Evolutionary conservation across 2,329 filamentous ascomycete species (phyloP).

Genomic region (Trichoderma pleuroti): DNA sequence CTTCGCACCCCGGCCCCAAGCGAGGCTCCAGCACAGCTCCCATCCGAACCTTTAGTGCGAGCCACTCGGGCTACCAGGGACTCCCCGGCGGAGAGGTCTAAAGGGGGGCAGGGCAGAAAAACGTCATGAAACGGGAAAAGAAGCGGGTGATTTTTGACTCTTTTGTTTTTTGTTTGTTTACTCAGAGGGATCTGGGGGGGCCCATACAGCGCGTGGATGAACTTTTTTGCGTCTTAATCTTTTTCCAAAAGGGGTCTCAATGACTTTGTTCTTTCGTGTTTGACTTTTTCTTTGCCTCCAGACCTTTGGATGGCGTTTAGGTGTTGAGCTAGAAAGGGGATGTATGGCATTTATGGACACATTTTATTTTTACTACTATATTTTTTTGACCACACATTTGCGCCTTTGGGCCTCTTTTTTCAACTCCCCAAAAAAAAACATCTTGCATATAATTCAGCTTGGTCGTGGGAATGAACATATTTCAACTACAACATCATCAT

Average conservation of each 20-base stretch:
- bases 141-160: conserved; percentile 3
- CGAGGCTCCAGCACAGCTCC: conserved; percentile 21
- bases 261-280: conserved; percentile 17
- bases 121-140: background rate
- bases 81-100: conserved; percentile 11
- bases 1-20: conserved; percentile 10
- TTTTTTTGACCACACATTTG: background rate
- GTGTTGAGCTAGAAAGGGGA: conserved; percentile 18
- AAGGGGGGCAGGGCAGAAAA: background rate
- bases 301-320: conserved; percentile 18
- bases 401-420: background rate
- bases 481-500: background rate
- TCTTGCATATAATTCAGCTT: conserved; percentile 12
- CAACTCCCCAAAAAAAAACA: background rate
- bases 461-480: conserved; percentile 8
- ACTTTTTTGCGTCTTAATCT: conserved; percentile 2
- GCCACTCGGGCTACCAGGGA: conserved; percentile 16
- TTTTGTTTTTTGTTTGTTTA: background rate
- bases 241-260: background rate
- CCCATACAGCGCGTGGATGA: conserved; percentile 10
- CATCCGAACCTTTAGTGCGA: conserved; percentile 21
- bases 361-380: background rate
- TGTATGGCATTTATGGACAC: conserved; percentile 15
- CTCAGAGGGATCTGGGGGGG: background rate
- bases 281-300: conserved; percentile 17